Conservation (phyloP, 2,329 filamentous ascomycete genomes). For the Pseudogymnoascus sp. region DNA sequence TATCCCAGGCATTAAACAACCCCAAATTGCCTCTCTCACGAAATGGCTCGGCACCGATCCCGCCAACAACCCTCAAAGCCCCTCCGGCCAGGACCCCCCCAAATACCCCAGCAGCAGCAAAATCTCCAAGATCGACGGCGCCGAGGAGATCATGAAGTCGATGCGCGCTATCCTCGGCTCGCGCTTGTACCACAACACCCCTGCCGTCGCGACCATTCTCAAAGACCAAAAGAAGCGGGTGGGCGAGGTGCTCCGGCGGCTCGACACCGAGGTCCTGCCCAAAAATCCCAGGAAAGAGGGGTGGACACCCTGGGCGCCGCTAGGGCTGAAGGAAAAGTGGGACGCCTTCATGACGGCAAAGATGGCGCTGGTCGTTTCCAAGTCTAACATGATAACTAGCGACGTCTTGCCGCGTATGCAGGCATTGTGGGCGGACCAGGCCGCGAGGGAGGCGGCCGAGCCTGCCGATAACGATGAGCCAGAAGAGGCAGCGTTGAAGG, state of each 20-base stretch:
- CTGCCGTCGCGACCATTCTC: not conserved
- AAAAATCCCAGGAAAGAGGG: not conserved
- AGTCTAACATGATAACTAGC: conserved; percentile 11
- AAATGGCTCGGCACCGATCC: not conserved
- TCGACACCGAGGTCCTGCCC: conserved; percentile 14
- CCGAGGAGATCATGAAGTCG: not conserved
- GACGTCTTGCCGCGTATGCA: conserved; percentile 13
- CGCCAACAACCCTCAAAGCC: not conserved
- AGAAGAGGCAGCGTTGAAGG: not conserved
- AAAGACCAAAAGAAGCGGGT: conserved; percentile 12
- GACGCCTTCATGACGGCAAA: conserved; percentile 9
- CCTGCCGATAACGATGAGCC: conserved; percentile 2
- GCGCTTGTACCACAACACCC: conserved; percentile 7
- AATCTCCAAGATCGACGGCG: not conserved
- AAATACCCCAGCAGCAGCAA: not conserved
- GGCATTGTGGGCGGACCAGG: conserved; percentile 11
- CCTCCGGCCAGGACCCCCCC: no score
- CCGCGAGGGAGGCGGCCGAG: conserved; percentile 9
- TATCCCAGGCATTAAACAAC: not conserved
- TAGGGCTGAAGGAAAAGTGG: no score
- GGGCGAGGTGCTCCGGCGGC: conserved; percentile 13
- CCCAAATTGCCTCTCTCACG: not conserved
- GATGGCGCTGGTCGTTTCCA: conserved; percentile 10
- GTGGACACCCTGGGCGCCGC: no score
- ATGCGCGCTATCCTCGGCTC: conserved; percentile 1